Conservation (phyloP, 805 yeast species). For the Yamadazyma kitorensis region DNA sequence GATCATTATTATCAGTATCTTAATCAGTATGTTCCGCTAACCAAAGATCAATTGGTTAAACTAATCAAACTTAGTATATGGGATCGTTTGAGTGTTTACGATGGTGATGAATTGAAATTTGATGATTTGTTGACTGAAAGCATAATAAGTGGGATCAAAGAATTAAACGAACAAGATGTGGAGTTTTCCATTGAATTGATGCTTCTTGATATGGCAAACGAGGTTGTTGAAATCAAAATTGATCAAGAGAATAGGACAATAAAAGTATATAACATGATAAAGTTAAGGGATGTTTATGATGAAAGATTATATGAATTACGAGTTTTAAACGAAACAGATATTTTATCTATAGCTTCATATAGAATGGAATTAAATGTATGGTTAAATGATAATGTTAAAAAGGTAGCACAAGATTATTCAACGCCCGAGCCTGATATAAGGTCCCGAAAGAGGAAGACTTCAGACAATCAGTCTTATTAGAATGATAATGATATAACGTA, state of each 20-base stretch:
- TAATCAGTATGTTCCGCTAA: conserved; percentile 14
- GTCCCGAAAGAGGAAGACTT: conserved; percentile 9
- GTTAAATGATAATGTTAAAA: conserved; percentile 17
- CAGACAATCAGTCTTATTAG: conserved; percentile 1
- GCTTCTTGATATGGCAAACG: conserved; percentile 9
- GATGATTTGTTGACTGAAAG: background rate
- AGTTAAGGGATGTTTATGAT: conserved; percentile 33
- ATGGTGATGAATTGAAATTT: conserved; percentile 7
- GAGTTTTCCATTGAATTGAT: conserved; percentile 10
- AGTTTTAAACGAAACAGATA: conserved; percentile 19
- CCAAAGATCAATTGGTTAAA: conserved; percentile 16
- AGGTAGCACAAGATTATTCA: conserved; percentile 11
- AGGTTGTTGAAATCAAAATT: conserved; percentile 22
- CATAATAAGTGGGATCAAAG: conserved; percentile 1
- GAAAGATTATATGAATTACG: conserved; percentile 17
- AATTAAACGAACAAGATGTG: conserved; percentile 2
- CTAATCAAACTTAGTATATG: conserved; percentile 28
- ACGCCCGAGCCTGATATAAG: conserved; percentile 4
- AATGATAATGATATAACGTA: background rate
- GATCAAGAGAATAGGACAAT: conserved; percentile 22
- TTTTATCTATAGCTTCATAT: conserved; percentile 18
- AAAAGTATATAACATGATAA: conserved; percentile 16
- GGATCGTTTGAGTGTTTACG: conserved; percentile 11
- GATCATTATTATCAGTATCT: conserved; percentile 21
- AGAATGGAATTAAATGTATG: conserved; percentile 19